phyloP scores from a whole-genome alignment of 352 stramenopile genomes.

The Phytophthora tubulina region DNA sequence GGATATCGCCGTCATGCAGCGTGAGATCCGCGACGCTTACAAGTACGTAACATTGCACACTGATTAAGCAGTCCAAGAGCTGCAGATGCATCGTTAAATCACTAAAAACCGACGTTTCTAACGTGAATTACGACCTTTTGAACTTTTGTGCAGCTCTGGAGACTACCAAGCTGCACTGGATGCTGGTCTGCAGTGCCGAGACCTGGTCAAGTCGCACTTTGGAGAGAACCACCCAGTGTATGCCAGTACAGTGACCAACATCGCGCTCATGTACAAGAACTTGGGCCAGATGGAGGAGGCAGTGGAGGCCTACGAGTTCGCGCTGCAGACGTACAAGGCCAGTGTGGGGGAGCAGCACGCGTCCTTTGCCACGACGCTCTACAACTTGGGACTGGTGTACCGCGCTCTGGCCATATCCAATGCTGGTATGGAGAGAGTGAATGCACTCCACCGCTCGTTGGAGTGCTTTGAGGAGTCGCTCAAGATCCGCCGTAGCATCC shows the following conservation, averaged over 20 bases:
- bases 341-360: conserved; percentile 83
- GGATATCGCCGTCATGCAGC: conserved; percentile 84
- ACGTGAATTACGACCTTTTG: conserved; percentile 37
- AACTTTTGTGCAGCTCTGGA: conserved; percentile 48
- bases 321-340: conserved; percentile 83
- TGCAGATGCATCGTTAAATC: conserved; percentile 6
- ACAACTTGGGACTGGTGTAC: conserved; percentile 86
- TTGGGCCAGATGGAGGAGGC: conserved; percentile 78
- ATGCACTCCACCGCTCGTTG: conserved; percentile 66
- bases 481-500: conserved; percentile 74
- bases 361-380: conserved; percentile 86
- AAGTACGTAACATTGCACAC: conserved; percentile 55
- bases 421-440: conserved; percentile 78
- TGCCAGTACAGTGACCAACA: conserved; percentile 88
- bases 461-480: conserved; percentile 86
- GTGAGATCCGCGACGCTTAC: conserved; percentile 85
- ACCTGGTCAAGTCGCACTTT: conserved; percentile 79
- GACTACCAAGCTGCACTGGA: conserved; percentile 77
- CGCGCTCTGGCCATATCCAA: conserved; percentile 63
- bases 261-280: conserved; percentile 91
- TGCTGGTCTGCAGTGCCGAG: conserved; percentile 71
- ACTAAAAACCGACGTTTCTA: conserved; percentile 14
- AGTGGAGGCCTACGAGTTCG: conserved; percentile 84
- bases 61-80: neutral
- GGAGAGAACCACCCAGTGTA: conserved; percentile 84